These are phyloP conservation scores for Tulasnella sp. DNA, from an alignment of 768 basidiomycete species.

Conservation along the genomic window DNA sequence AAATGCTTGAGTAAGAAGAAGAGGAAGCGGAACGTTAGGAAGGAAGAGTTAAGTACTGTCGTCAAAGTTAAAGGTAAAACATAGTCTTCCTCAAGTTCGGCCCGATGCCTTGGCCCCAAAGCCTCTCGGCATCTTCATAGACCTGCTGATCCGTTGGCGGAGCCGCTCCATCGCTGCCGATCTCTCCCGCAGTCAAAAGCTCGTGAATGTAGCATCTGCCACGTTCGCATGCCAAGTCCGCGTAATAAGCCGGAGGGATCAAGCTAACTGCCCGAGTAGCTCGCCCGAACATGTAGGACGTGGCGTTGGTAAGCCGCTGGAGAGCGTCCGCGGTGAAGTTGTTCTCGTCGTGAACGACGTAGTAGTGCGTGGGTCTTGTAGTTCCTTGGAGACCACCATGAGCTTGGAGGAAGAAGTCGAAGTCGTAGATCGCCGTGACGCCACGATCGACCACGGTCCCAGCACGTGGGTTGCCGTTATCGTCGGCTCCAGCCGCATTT, in stretches of 20 bases:
- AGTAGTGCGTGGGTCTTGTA: slow-evolving; percentile 64
- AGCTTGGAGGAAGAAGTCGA: slow-evolving; percentile 46
- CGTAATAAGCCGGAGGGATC: slow-evolving; percentile 50
- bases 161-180: slow-evolving; percentile 34
- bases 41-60: background rate
- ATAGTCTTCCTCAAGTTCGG: slow-evolving; percentile 22
- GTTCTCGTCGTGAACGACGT: slow-evolving; percentile 72
- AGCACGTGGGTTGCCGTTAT: slow-evolving; percentile 67
- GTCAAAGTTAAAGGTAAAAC: slow-evolving; percentile 25
- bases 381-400: slow-evolving; percentile 28
- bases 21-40: background rate
- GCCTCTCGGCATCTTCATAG: slow-evolving; percentile 42
- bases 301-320: slow-evolving; percentile 62
- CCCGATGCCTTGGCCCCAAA: slow-evolving; percentile 41
- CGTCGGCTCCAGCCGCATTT: slow-evolving; percentile 40
- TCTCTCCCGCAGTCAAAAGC: slow-evolving; percentile 41
- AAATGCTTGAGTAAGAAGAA: background rate
- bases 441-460: slow-evolving; percentile 78
- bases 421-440: slow-evolving; percentile 54
- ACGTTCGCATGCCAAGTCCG: slow-evolving; percentile 71
- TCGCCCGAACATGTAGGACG: slow-evolving; percentile 68
- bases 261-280: slow-evolving; percentile 80
- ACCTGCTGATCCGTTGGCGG: slow-evolving; percentile 43
- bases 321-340: slow-evolving; percentile 58
- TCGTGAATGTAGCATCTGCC: slow-evolving; percentile 70